Conservation (phyloP, 768 basidiomycete species). For the Lactifluus rugatus region DNA sequence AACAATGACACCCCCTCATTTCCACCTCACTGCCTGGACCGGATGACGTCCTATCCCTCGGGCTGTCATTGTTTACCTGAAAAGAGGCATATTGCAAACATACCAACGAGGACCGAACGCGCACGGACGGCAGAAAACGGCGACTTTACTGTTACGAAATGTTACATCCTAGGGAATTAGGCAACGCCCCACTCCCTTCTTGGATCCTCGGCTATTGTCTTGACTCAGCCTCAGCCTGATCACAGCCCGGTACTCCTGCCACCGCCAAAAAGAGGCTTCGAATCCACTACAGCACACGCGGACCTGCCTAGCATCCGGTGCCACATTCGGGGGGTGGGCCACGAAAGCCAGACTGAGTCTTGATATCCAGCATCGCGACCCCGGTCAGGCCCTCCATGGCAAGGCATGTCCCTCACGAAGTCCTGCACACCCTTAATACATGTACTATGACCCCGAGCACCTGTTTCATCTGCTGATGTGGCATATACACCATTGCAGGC, state of each 20-base stretch:
- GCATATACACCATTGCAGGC: neutral
- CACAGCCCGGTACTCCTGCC: neutral
- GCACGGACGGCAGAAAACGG: neutral
- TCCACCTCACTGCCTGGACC: neutral
- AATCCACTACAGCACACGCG: slow-evolving; percentile 2
- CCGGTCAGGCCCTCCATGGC: neutral
- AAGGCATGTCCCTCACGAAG: neutral
- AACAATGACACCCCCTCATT: neutral
- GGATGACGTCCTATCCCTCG: neutral
- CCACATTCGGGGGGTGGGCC: neutral
- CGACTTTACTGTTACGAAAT: neutral
- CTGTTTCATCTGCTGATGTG: neutral
- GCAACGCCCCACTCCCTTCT: neutral
- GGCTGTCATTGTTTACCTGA: neutral
- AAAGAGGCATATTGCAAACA: neutral
- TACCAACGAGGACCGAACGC: neutral
- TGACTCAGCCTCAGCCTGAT: neutral
- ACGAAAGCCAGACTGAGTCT: neutral
- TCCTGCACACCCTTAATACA: neutral
- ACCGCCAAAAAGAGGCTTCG: neutral
- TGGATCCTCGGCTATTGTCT: neutral
- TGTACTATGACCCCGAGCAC: neutral
- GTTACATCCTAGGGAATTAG: neutral
- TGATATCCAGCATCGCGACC: neutral
- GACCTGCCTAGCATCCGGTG: neutral